Percentiles rank a stretch among this genome's conserved stretches.
Conservation (phyloP, 352 stramenopile genomes). For the Elongisporangium prolatum region DNA sequence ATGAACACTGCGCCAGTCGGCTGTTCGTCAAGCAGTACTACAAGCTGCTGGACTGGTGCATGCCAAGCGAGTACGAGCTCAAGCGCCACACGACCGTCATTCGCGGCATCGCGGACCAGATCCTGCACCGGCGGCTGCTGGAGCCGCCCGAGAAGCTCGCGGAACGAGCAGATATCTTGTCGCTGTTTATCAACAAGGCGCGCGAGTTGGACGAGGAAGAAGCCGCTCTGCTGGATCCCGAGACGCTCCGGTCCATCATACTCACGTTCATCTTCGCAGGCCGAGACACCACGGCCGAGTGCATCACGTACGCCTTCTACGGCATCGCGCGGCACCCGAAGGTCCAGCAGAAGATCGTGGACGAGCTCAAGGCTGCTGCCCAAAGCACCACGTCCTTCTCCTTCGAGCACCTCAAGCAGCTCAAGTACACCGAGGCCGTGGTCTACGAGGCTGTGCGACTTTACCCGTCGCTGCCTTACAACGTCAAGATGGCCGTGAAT, state of each 20-base stretch:
- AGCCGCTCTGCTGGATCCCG: slow-evolving; percentile 19
- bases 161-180: slow-evolving; percentile 38
- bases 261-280: slow-evolving; percentile 84
- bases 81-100: slow-evolving; percentile 21
- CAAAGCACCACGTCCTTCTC: slow-evolving; percentile 14
- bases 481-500: slow-evolving; percentile 56
- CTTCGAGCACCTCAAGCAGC: slow-evolving; percentile 50
- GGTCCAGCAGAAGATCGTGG: slow-evolving; percentile 51
- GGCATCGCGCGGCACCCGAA: slow-evolving; percentile 46
- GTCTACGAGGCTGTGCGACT: slow-evolving; percentile 67
- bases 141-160: slow-evolving; percentile 25
- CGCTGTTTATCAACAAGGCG: slow-evolving; percentile 51
- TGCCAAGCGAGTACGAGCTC: slow-evolving; percentile 52
- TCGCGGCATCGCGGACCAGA: slow-evolving; percentile 34
- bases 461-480: slow-evolving; percentile 72
- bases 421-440: slow-evolving; percentile 70
- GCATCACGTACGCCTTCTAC: slow-evolving; percentile 79
- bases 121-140: slow-evolving; percentile 32
- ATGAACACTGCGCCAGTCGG: slow-evolving; percentile 45
- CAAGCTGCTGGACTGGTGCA: slow-evolving; percentile 45
- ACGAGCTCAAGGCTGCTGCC: slow-evolving; percentile 26
- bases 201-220: slow-evolving; percentile 23
- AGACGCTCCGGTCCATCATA: slow-evolving; percentile 61
- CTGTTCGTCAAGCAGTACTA: slow-evolving; percentile 69
- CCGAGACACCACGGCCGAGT: slow-evolving; percentile 73